phyloP scores from a whole-genome alignment of 1,284 basidiomycete genomes.

The Moniliella sp. region DNA sequence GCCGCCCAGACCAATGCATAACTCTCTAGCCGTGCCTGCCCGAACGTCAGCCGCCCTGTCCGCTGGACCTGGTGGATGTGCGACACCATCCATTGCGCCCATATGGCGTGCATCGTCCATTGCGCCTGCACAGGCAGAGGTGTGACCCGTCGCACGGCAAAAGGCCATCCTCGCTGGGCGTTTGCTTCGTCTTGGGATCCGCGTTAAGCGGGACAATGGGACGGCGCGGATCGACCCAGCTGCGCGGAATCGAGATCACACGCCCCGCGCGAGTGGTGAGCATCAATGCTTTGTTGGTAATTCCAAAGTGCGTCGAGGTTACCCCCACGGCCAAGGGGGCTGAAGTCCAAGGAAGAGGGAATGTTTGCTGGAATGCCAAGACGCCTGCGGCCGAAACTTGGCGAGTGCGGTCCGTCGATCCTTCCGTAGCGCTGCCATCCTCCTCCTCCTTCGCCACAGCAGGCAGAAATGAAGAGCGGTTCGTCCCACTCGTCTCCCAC shows the following conservation, averaged over 20 bases:
- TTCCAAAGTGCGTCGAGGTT: constrained; percentile 56
- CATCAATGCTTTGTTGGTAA: constrained; percentile 69
- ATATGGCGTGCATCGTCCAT: constrained; percentile 8
- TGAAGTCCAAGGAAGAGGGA: constrained; percentile 48
- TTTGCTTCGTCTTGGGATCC: too few species aligned
- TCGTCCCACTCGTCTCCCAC: too few species aligned
- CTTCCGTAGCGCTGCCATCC: too few species aligned
- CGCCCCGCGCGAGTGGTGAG: constrained; percentile 57
- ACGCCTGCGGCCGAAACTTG: too few species aligned
- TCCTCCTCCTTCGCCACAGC: too few species aligned
- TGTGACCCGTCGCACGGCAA: too few species aligned
- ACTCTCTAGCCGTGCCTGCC: constrained; percentile 68
- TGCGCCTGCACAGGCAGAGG: too few species aligned
- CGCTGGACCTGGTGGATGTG: constrained; percentile 45
- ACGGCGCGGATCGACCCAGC: constrained; percentile 61
- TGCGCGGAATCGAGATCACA: constrained; percentile 52
- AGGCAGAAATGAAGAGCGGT: too few species aligned
- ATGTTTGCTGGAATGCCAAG: constrained; percentile 54
- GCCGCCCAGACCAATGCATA: constrained; percentile 68
- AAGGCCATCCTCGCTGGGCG: too few species aligned
- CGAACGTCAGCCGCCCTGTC: constrained; percentile 37
- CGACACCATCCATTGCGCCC: constrained; percentile 55
- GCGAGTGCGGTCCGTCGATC: too few species aligned
- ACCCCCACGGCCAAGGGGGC: constrained; percentile 49
- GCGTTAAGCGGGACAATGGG: constrained; percentile 47